phyloP scores from a whole-genome alignment of 164 flowering plant species.

The Brasenia schreberi region DNA sequence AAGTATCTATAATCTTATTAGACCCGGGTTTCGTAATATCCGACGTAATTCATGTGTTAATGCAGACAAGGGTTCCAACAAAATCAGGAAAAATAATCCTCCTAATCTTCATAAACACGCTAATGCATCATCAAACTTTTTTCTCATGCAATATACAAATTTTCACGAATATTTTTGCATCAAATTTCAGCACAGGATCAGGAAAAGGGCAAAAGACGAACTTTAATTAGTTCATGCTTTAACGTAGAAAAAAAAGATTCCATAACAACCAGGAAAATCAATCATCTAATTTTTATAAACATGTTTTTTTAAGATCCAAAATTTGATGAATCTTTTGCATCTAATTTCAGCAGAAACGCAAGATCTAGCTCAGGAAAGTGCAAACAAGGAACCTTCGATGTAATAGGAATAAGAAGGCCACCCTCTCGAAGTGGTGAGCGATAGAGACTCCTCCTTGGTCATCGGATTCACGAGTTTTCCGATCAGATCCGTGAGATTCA shows the following conservation, averaged over 20 bases:
- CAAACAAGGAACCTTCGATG: conserved; percentile 26
- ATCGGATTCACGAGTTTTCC: conserved; percentile 28
- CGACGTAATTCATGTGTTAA: no score
- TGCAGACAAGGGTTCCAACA: background rate
- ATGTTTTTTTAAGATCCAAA: no score
- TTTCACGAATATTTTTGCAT: background rate
- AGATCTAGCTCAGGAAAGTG: background rate
- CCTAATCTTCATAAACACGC: background rate
- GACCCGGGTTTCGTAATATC: no score
- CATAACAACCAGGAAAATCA: no score
- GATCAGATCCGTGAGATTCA: conserved; percentile 30
- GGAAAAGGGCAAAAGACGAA: background rate
- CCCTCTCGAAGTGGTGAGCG: conserved; percentile 36
- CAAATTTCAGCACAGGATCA: background rate
- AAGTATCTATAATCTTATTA: no score
- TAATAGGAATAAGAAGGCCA: conserved; percentile 62
- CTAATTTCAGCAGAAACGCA: no score
- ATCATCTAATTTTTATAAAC: no score
- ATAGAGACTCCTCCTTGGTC: conserved; percentile 31
- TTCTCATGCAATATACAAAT: background rate
- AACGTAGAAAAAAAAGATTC: no score
- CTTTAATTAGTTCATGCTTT: no score
- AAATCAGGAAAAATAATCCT: background rate
- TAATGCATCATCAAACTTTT: background rate
- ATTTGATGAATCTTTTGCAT: no score